Evolutionary conservation across 768 basidiomycete species (phyloP).

Genomic region (Solioccasus polychromus): DNA sequence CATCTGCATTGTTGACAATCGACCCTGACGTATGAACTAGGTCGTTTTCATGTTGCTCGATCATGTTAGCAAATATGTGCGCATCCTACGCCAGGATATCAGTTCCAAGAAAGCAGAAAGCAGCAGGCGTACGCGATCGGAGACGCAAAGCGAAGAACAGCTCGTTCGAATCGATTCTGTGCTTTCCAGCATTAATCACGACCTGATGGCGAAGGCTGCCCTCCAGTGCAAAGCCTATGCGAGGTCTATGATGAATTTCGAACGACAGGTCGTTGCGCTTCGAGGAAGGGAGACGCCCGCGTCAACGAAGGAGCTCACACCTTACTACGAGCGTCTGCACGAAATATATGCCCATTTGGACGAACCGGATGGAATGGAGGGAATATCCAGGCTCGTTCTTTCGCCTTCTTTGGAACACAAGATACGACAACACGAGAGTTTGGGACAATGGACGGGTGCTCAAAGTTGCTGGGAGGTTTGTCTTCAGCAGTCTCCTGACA

Average conservation of each 20-base stretch:
- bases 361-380: slow-evolving; percentile 99
- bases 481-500: slow-evolving; percentile 86
- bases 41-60: slow-evolving; percentile 93
- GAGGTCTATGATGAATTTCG: slow-evolving; percentile 91
- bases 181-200: slow-evolving; percentile 78
- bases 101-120: slow-evolving; percentile 46
- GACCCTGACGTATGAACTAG: slow-evolving; percentile 39
- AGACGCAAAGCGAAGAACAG: slow-evolving; percentile 50
- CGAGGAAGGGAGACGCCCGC: slow-evolving; percentile 37
- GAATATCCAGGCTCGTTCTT: slow-evolving; percentile 83
- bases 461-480: slow-evolving; percentile 99
- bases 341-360: slow-evolving; percentile 95
- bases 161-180: slow-evolving; percentile 76
- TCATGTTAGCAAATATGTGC: slow-evolving; percentile 89
- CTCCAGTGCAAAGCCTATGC: slow-evolving; percentile 94
- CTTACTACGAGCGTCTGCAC: slow-evolving; percentile 83
- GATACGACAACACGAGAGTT: slow-evolving; percentile 96
- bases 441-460: slow-evolving; percentile 95
- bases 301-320: slow-evolving; percentile 41
- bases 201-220: slow-evolving; percentile 90
- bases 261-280: slow-evolving; percentile 69
- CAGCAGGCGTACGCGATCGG: slow-evolving; percentile 46
- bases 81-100: slow-evolving; percentile 67
- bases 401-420: slow-evolving; percentile 92
- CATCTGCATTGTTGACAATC: background rate